Percentiles rank a stretch among this genome's conserved stretches.
These are phyloP conservation scores for Sporothrix luriei DNA, from an alignment of 2,329 filamentous ascomycete genomes.

Conservation along the genomic window DNA sequence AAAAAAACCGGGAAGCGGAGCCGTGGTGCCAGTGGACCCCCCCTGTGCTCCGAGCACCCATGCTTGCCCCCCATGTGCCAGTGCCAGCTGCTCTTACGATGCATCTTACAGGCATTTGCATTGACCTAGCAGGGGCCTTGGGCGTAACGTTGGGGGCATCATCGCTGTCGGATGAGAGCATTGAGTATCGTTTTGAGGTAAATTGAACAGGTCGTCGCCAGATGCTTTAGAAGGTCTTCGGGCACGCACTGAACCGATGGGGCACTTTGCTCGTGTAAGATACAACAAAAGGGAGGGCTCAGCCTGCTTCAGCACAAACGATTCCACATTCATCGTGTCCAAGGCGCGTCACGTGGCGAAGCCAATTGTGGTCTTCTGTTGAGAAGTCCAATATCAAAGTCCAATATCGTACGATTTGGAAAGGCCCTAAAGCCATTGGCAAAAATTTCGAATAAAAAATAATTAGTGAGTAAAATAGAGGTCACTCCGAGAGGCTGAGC, in stretches of 20 bases:
- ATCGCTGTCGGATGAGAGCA: no score
- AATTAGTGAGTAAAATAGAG: no score
- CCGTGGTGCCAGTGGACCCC: not conserved
- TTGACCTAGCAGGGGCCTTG: not conserved
- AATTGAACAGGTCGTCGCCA: no score
- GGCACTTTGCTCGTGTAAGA: not conserved
- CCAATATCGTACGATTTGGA: no score
- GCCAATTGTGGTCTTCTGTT: no score
- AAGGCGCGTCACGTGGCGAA: not conserved
- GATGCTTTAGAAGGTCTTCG: not conserved
- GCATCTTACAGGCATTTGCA: no score
- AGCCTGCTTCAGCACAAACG: not conserved
- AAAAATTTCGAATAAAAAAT: no score
- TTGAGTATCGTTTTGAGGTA: no score
- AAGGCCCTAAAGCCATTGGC: no score
- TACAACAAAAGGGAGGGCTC: not conserved
- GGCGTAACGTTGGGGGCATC: not conserved
- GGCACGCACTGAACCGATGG: not conserved
- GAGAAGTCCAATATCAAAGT: no score
- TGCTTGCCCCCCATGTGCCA: no score
- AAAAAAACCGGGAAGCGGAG: constrained; percentile 26
- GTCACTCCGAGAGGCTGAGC: not conserved
- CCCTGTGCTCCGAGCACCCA: not conserved
- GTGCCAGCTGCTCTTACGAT: no score
- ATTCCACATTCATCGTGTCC: not conserved